Evolutionary conservation across 495 filamentous ascomycete species (phyloP), one percentile per base, ranked within the genome.

Genomic region (Xanthoparmelia taractica): DNA sequence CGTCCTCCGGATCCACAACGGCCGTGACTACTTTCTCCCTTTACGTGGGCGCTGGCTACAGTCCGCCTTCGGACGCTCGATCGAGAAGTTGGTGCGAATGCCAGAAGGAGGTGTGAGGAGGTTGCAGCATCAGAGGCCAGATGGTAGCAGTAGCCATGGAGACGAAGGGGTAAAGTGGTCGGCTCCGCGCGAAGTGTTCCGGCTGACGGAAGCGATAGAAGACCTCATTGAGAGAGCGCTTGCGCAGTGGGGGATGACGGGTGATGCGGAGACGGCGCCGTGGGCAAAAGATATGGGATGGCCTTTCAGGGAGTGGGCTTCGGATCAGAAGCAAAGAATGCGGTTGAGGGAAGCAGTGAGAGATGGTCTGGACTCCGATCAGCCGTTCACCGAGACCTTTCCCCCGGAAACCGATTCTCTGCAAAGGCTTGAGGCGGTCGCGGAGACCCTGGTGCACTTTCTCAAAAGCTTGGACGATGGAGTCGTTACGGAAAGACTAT

Each of bases 21-120:
- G 94, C 2, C 82, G 91, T 57, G 94, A 99, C 65, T 88, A 97
- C 72, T 99, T 99, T 71, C 82, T 99, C 56, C 85, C 92, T 1
- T 78, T 95, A 11, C 82, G 79, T 5, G 93, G 84, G 0, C 74
- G 77, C 0, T 99, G 94, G 94, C 73, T 85, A 4, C 90, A 85
- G 29, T 91, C 88, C 0, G 89, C 85, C 66, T 92, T 97, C 60
- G 91, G 91, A 0, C 85, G 88, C 57, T 89, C 88, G 11, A 78
- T 97, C 45, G 85, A 89, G 57, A 89, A 94, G 66, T 81, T 98
- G 20, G 89, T 92, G 23, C 82, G 84, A 23, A 85, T 97, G 54
- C 91, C 94, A 0, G 89, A 94, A 63, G 85, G 86, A 27, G 77
- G 92, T 69, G 74, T 89, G 74, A 73, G 83, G 73, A 78, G 78